Conservation (phyloP, 164 flowering plant genomes). For the Nymphaea colorata region DNA sequence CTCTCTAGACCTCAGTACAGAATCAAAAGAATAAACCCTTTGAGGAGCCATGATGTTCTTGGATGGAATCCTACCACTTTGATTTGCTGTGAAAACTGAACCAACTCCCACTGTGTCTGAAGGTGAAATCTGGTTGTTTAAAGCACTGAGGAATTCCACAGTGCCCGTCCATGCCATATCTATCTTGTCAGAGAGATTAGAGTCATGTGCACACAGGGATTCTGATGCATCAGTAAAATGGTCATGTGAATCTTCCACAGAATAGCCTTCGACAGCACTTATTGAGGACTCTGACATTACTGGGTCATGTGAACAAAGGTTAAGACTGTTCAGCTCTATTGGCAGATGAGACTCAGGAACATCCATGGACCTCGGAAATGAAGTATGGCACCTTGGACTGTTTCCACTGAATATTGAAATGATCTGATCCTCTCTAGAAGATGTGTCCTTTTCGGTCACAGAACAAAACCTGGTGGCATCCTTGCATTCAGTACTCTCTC, state of each 20-base stretch:
- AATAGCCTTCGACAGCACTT: not conserved
- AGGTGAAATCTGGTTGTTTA: constrained; percentile 6
- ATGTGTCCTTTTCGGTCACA: not conserved
- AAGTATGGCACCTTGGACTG: not conserved
- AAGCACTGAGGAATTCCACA: constrained; percentile 10
- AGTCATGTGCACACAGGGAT: constrained; percentile 26
- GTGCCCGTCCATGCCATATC: constrained; percentile 89
- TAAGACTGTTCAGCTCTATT: constrained; percentile 4
- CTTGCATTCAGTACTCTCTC: not conserved
- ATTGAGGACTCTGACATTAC: not conserved
- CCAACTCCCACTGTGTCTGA: constrained; percentile 19
- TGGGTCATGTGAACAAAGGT: not conserved
- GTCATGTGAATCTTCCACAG: not conserved
- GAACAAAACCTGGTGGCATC: not conserved
- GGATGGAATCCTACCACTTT: constrained; percentile 23
- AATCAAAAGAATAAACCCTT: constrained; percentile 88
- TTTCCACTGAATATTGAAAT: not conserved
- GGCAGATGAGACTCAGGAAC: constrained; percentile 3
- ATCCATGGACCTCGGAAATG: not conserved
- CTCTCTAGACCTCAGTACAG: constrained; percentile 64
- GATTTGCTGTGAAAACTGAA: constrained; percentile 13
- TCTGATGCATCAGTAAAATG: constrained; percentile 9
- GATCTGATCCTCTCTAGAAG: not conserved
- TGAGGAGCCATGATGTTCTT: constrained; percentile 40
- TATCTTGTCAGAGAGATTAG: constrained; percentile 74